Conservation (phyloP, 2,329 filamentous ascomycete species). For the Fusarium kyushuense region DNA sequence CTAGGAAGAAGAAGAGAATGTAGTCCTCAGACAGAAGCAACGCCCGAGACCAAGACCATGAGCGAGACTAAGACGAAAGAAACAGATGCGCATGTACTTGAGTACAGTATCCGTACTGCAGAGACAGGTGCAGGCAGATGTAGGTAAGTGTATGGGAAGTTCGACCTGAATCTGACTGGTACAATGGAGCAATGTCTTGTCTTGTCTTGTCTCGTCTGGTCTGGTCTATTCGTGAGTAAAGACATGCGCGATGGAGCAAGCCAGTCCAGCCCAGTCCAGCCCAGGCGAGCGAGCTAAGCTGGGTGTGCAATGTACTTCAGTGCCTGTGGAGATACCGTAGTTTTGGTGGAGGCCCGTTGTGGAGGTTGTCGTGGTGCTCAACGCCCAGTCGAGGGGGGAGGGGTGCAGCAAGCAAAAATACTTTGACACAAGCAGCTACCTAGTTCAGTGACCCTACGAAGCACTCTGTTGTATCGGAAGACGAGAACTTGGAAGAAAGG, state of each 20-base stretch:
- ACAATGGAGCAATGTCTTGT: slow-evolving; percentile 33
- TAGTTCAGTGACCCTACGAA: slow-evolving; percentile 46
- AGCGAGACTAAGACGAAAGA: slow-evolving; percentile 16
- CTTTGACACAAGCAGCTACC: slow-evolving; percentile 33
- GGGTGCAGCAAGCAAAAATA: slow-evolving; percentile 37
- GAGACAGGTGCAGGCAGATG: slow-evolving; percentile 22
- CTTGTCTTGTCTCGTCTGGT: slow-evolving; percentile 23
- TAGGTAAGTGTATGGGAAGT: slow-evolving; percentile 12
- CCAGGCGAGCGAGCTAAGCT: slow-evolving; percentile 17
- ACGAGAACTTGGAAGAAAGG: slow-evolving; percentile 37
- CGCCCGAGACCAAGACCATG: slow-evolving; percentile 12
- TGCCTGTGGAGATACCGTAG: slow-evolving; percentile 40
- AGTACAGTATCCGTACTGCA: not conserved
- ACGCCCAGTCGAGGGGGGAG: slow-evolving; percentile 32
- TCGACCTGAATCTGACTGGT: slow-evolving; percentile 34
- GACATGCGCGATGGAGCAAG: slow-evolving; percentile 26
- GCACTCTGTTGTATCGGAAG: slow-evolving; percentile 25
- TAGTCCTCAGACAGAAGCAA: slow-evolving; percentile 15
- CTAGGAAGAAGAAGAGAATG: slow-evolving; percentile 24
- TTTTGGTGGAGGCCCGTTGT: slow-evolving; percentile 36
- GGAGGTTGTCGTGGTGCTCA: slow-evolving; percentile 36
- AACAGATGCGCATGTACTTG: slow-evolving; percentile 1
- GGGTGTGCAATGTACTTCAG: slow-evolving; percentile 35
- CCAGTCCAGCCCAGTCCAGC: slow-evolving; percentile 22
- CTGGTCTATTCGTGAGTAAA: slow-evolving; percentile 13